These are phyloP conservation scores for Rhodotorula diobovata DNA, from an alignment of 768 basidiomycete species.

Conservation along the genomic window DNA sequence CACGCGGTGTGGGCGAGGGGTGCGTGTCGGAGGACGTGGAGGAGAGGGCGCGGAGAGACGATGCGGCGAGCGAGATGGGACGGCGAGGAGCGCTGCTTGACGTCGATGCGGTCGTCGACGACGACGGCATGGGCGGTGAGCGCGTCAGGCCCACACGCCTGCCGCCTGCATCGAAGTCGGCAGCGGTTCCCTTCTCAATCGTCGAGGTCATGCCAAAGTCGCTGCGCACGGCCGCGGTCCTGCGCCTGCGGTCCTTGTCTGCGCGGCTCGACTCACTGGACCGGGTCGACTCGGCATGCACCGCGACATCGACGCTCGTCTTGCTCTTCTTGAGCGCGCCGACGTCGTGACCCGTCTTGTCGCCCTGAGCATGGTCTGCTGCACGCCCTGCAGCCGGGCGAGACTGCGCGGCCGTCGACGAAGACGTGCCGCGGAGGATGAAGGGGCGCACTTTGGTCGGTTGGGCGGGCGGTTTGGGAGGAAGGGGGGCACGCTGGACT, in stretches of 20 bases:
- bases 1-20: not conserved
- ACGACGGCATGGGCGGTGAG: not conserved
- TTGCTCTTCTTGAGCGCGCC: not conserved
- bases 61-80: conserved; percentile 1
- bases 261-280: not conserved
- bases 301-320: not conserved
- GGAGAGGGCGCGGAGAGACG: not conserved
- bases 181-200: not conserved
- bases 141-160: not conserved
- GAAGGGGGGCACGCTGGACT: not conserved
- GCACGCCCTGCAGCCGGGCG: not conserved
- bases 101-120: not conserved
- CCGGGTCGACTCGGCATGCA: not conserved
- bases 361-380: not conserved
- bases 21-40: not conserved
- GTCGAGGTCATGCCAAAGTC: not conserved
- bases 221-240: not conserved
- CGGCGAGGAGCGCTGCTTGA: not conserved
- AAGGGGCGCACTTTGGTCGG: not conserved
- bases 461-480: not conserved
- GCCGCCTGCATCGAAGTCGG: not conserved
- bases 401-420: not conserved
- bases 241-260: not conserved
- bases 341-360: not conserved
- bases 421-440: conserved; percentile 1